phyloP scores from a whole-genome alignment of 441 rosid genomes.

The Kokia cookei region DNA sequence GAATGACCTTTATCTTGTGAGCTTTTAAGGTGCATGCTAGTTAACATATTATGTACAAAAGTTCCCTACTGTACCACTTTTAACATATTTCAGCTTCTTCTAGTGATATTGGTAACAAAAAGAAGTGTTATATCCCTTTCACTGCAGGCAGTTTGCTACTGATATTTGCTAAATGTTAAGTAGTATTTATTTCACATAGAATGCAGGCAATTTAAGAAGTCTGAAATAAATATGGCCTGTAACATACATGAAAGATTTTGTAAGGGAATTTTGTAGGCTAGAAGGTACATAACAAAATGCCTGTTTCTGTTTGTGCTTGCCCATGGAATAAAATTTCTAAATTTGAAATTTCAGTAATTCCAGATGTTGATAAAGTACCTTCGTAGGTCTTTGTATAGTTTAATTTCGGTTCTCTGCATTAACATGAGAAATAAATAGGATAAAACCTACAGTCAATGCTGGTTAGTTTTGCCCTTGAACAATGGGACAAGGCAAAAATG shows the following conservation, averaged over 20 bases:
- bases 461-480: neutral
- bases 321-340: neutral
- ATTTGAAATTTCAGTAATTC: neutral
- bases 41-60: neutral
- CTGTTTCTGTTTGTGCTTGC: neutral
- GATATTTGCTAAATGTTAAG: neutral
- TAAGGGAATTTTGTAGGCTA: neutral
- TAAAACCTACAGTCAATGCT: neutral
- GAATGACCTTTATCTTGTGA: neutral
- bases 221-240: neutral
- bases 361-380: neutral
- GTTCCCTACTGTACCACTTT: neutral
- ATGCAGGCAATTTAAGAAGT: neutral
- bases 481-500: neutral
- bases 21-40: neutral
- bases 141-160: neutral
- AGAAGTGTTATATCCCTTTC: neutral
- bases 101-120: neutral
- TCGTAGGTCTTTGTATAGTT: neutral
- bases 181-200: neutral
- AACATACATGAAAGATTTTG: neutral
- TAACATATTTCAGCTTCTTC: neutral
- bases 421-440: conserved; percentile 5
- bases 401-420: neutral
- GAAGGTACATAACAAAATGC: neutral